Evolutionary conservation across 2,329 filamentous ascomycete species (phyloP), one percentile per base, ranked within the genome.

Genomic region (Nectriaceae sp.): DNA sequence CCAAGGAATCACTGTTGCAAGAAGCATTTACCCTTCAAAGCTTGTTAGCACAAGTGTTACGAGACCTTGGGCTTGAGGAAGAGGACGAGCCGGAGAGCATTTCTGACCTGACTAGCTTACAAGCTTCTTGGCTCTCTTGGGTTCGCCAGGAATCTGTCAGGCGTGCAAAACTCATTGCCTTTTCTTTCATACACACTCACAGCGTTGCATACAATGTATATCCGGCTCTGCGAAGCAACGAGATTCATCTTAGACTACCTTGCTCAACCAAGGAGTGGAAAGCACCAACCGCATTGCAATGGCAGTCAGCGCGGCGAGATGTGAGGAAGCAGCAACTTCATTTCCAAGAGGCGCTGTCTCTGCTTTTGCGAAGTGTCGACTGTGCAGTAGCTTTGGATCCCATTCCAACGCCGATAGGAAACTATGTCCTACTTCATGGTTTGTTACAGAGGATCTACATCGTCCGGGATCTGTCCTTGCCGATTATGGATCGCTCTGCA

Each of bases 171-270:
- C 59, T 72, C 3, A 69, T 70, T 3, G 65, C 68, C 0, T 72
- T 72, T 24, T 67, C 67, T 0, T 72, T 72, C 42, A 56, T 70
- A 4, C 68, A 72, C 40, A 70, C 63, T 0, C 68, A 72, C 46
- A 70, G 65, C 42, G 64, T 72, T 6, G 69, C 69, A 2, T 72
- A 72, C 49, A 67, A 72, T 19, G 60, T 68, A 3, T 70, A 70
- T 22, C 70, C 70, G 1, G 63, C 65, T 0, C 53, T 72, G 5
- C 62, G 67, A 1, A 71, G 63, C 22, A 71, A 68, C 37, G 70
- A 72, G 49, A 54, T 72, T 1, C 57, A 62, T 5, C 60, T 72
- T 2, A 49, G 68, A 5, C 49, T 72, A 2, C 69, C 70, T 0
- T 70, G 63, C 33, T 64, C 62, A 1, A 70, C 70, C 3, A 61